Evolutionary conservation across 2,329 filamentous ascomycete species (phyloP), one percentile per base, ranked within the genome.

Genomic region (Zarea fungicola): DNA sequence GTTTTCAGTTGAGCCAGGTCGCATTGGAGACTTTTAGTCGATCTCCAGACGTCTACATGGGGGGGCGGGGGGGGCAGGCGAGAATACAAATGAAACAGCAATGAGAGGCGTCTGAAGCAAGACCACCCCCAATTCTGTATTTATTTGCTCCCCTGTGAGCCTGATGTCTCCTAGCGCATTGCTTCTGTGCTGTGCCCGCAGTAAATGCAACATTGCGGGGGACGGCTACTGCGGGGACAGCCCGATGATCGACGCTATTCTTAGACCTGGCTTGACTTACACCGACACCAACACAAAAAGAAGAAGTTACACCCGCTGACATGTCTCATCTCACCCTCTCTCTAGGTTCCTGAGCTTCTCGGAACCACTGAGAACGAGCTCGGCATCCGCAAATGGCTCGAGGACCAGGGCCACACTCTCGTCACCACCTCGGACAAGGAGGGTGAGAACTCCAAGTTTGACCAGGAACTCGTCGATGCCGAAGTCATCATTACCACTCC

Each of bases 401-500:
- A 97, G 78, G 88, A 92, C 54, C 85, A 95, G 70, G 93, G 93
- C 63, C 93, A 99, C 82, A 95, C 89, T 56, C 83, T 99, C 54
- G 81, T 99, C 60, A 99, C 93, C 62, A 99, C 93, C 57, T 96
- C 91, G 39, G 89, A 96, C 79, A 99, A 99, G 79, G 93, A 99
- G 62, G 87, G 89, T 58, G 87, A 89, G 75, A 81, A 86, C 79
- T 97, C 92, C 53, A 87, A 80, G 59, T 97, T 99, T 51, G 93
- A 97, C 73, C 81, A 91, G 76, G 89, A 99, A 75, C 82, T 99
- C 48, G 90, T 93, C 54, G 93, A 97, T 66, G 90, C 93, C 54
- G 93, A 99, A 73, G 79, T 99, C 72, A 97, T 99, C 80, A 97
- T 99, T 74, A 99, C 93, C 60, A 99, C 93, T 51, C 93, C 93